Evolutionary conservation across 2,329 filamentous ascomycete genomes (phyloP), one percentile per base, ranked within the genome.

Genomic region (Microcyclosporella mali): DNA sequence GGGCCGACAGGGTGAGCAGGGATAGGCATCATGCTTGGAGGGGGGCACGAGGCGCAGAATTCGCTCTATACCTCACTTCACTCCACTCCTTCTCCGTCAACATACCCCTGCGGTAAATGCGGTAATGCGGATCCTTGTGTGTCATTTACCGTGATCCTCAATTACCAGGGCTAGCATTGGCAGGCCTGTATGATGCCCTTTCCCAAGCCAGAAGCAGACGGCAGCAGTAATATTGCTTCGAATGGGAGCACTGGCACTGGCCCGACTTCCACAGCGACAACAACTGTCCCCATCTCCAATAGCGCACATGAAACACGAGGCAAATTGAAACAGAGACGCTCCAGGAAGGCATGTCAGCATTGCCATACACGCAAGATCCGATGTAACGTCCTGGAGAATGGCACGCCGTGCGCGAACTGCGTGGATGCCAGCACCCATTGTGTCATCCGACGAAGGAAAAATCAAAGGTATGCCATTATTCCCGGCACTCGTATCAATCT

Each of bases 371-470:
- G 49, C 29, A 50, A 54, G 31, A 45, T 54, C 12, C 40, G 45
- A 29, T 52, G 51, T 34, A 54, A 52, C 29, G 46, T 54, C 11
- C 41, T 50, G 29, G 51, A 54, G 18, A 43, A 32, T 15, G 49
- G 45, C 19, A 49, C 45, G 45, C 51, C 51, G 17, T 54, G 51
- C 39, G 45, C 45, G 10, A 52, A 54, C n/a, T 54, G 51, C 31
- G 49, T 51, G 4, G 49, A 52, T 32, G 49, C 47, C 16, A 47
- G 41, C 31, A 48, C 49, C 15, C 41, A 33, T 17, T 52, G 51
- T 37, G 42, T 54, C 14, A 47, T 50, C 10, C 35, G 51, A 16
- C 38, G 49, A 4, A 36, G 51, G 17, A 54, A 54, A 43, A 52
- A 52, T 29, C 49, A 54, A 34, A 50, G 51, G 51, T 50, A 21